A percentile compares a stretch with the other conserved stretches of the same genome.
Conservation (phyloP, 495 filamentous ascomycete genomes). For the Aspergillus olivimuriae region DNA sequence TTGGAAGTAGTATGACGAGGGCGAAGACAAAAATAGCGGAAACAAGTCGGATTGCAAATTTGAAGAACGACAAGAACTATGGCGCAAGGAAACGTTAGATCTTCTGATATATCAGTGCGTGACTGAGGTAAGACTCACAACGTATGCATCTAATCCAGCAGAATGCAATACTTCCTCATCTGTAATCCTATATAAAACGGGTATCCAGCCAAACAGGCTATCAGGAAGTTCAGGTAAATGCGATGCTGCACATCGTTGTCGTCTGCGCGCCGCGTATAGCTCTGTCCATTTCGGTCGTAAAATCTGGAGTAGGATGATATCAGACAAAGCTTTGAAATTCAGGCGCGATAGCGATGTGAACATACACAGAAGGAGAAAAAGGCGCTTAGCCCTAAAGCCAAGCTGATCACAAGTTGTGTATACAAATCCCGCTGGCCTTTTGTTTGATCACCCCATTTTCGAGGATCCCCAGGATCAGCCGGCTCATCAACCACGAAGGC, state of each 20-base stretch:
- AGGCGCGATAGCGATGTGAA: background rate
- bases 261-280: constrained; percentile 84
- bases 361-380: constrained; percentile 61
- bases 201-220: constrained; percentile 90
- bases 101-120: background rate
- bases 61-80: constrained; percentile 89
- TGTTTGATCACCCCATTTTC: constrained; percentile 29
- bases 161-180: constrained; percentile 86
- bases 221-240: constrained; percentile 77
- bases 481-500: background rate
- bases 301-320: constrained; percentile 33
- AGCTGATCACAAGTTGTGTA: constrained; percentile 55
- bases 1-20: constrained; percentile 70
- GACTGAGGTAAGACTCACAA: constrained; percentile 50
- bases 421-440: constrained; percentile 44
- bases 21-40: constrained; percentile 72
- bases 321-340: background rate
- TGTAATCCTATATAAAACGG: constrained; percentile 76
- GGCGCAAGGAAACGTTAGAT: background rate
- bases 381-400: constrained; percentile 48
- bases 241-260: constrained; percentile 60
- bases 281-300: constrained; percentile 88
- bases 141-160: constrained; percentile 91
- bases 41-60: constrained; percentile 84
- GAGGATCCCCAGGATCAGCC: background rate